Conservation (phyloP, 305 asterid species). For the Salvia sclarea region DNA sequence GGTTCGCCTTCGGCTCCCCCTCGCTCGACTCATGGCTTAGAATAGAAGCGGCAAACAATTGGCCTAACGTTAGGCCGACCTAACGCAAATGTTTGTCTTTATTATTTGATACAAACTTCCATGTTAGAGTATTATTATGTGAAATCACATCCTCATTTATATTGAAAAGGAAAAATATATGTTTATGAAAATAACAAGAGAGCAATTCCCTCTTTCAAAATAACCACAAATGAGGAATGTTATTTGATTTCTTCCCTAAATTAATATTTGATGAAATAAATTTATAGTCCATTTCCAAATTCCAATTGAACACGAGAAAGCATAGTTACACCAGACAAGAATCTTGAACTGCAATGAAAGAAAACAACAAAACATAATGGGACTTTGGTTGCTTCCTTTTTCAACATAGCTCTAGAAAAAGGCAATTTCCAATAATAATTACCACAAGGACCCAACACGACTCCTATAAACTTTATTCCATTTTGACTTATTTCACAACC, state of each 20-base stretch:
- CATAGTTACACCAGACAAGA: not conserved
- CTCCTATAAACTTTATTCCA: not conserved
- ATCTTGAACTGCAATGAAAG: not conserved
- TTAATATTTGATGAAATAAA: not conserved
- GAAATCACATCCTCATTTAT: not conserved
- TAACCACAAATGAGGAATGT: not conserved
- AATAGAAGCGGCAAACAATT: no score
- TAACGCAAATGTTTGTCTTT: no score
- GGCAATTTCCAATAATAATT: not conserved
- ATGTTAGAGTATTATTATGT: not conserved
- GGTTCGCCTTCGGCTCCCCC: no score
- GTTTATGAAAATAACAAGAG: no score
- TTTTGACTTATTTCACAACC: no score
- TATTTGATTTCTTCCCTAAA: not conserved
- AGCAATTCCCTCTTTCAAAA: not conserved
- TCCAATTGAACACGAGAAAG: not conserved
- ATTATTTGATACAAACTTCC: no score
- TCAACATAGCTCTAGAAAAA: conserved; percentile 14
- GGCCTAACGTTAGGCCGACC: no score
- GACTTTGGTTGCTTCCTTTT: conserved; percentile 2
- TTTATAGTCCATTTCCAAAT: not conserved
- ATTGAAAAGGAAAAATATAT: no score
- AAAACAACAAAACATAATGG: conserved; percentile 23
- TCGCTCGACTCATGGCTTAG: no score
- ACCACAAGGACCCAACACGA: not conserved